phyloP scores from a whole-genome alignment of 371 early-diverging fungal species.

The Sporodiniella umbellata region DNA sequence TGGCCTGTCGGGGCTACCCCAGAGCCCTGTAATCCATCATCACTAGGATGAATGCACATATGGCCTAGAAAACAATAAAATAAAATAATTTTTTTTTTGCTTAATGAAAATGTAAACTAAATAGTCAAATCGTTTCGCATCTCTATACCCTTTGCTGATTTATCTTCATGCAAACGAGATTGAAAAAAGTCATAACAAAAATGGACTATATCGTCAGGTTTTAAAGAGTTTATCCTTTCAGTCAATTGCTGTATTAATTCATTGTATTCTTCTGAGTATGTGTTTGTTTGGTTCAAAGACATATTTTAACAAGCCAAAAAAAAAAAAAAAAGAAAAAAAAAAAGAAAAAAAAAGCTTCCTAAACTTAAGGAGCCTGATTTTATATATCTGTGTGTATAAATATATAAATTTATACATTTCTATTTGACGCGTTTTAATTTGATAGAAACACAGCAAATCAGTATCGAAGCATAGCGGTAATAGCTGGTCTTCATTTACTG shows the following conservation, averaged over 20 bases:
- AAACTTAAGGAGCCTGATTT: too few relatives aligned
- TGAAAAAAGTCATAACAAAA: slow-evolving; percentile 86
- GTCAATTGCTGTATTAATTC: slow-evolving; percentile 26
- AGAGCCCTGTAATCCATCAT: not conserved
- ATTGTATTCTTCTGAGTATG: slow-evolving; percentile 19
- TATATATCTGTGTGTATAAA: too few relatives aligned
- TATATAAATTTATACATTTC: too few relatives aligned
- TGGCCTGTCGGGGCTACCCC: slow-evolving; percentile 1
- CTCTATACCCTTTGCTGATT: slow-evolving; percentile 9
- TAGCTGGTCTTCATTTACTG: too few relatives aligned
- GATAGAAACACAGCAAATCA: too few relatives aligned
- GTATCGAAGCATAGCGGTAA: too few relatives aligned
- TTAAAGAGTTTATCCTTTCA: slow-evolving; percentile 11
- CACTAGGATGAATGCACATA: not conserved
- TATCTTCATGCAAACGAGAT: slow-evolving; percentile 64
- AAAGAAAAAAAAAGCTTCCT: not conserved
- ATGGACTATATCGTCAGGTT: slow-evolving; percentile 77
- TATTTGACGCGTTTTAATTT: too few relatives aligned
- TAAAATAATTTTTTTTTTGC: not conserved
- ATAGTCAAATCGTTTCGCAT: not conserved
- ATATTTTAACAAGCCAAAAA: not conserved
- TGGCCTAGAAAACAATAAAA: not conserved
- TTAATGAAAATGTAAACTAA: too few relatives aligned
- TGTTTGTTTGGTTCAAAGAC: not conserved
- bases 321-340: slow-evolving; percentile 3